These are phyloP conservation scores for Chenopodium album DNA, from an alignment of 148 eudicot species.

Conservation along the genomic window DNA sequence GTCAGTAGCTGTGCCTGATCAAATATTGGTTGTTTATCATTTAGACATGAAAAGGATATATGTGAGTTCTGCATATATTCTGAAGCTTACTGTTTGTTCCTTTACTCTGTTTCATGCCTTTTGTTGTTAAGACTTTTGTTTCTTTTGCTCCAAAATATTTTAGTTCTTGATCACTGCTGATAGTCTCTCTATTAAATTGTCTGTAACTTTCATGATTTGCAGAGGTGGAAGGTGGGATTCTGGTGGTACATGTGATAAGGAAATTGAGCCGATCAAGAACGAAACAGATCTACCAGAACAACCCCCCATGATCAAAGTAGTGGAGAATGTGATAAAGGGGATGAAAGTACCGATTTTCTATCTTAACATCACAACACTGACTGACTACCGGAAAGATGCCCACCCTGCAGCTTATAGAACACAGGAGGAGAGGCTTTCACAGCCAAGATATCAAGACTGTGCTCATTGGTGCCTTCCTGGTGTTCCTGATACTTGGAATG, in stretches of 20 bases:
- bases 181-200: neutral
- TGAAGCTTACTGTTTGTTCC: too few relatives aligned
- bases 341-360: constrained; percentile 50
- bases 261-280: constrained; percentile 48
- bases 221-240: constrained; percentile 73
- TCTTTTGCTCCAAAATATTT: neutral
- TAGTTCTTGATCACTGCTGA: neutral
- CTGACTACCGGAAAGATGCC: constrained; percentile 60
- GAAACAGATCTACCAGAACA: constrained; percentile 34
- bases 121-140: neutral
- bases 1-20: neutral
- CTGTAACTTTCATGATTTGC: neutral
- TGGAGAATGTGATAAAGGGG: constrained; percentile 47
- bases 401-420: constrained; percentile 62
- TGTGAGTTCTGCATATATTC: too few relatives aligned
- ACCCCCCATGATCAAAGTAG: constrained; percentile 38
- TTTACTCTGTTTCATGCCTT: neutral
- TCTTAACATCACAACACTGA: constrained; percentile 61
- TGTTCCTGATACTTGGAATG: constrained; percentile 81
- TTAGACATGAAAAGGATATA: neutral
- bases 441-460: constrained; percentile 56
- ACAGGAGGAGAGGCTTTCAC: constrained; percentile 46
- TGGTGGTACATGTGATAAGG: constrained; percentile 69
- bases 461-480: constrained; percentile 92
- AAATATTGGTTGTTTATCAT: neutral